phyloP scores from a whole-genome alignment of 805 yeast species.

The Kodamaea fukazawae region DNA sequence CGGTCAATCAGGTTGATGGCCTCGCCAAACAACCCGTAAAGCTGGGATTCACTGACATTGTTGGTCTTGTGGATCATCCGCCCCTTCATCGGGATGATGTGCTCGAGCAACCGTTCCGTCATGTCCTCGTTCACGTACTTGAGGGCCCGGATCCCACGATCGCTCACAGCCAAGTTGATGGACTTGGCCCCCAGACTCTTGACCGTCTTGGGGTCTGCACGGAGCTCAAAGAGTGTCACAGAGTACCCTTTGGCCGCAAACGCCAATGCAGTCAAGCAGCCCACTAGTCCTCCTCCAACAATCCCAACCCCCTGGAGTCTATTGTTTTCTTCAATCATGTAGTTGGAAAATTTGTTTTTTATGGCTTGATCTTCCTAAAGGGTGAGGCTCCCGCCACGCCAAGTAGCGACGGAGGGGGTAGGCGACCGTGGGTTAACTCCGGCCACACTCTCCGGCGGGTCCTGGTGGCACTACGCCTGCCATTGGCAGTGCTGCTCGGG shows the following conservation, averaged over 20 bases:
- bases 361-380: no score
- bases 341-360: not conserved
- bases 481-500: no score
- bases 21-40: slow-evolving; percentile 80
- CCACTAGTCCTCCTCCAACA: slow-evolving; percentile 91
- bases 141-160: slow-evolving; percentile 75
- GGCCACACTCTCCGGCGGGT: no score
- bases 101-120: slow-evolving; percentile 52
- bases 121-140: slow-evolving; percentile 57
- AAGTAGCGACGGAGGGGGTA: no score
- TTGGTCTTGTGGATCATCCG: slow-evolving; percentile 78
- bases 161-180: slow-evolving; percentile 85
- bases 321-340: slow-evolving; percentile 9
- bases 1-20: slow-evolving; percentile 84
- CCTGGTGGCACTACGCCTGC: no score
- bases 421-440: no score
- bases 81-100: slow-evolving; percentile 82
- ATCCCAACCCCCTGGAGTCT: slow-evolving; percentile 43
- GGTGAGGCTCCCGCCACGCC: no score
- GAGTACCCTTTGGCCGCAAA: slow-evolving; percentile 66
- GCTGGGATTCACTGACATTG: slow-evolving; percentile 60
- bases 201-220: slow-evolving; percentile 59
- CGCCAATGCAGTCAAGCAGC: slow-evolving; percentile 80
- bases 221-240: slow-evolving; percentile 69
- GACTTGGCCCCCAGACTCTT: slow-evolving; percentile 34